Percentiles rank a stretch among this genome's conserved stretches.
Evolutionary conservation across 2,329 filamentous ascomycete genomes (phyloP).

Genomic region (Cyclaneusma minus): DNA sequence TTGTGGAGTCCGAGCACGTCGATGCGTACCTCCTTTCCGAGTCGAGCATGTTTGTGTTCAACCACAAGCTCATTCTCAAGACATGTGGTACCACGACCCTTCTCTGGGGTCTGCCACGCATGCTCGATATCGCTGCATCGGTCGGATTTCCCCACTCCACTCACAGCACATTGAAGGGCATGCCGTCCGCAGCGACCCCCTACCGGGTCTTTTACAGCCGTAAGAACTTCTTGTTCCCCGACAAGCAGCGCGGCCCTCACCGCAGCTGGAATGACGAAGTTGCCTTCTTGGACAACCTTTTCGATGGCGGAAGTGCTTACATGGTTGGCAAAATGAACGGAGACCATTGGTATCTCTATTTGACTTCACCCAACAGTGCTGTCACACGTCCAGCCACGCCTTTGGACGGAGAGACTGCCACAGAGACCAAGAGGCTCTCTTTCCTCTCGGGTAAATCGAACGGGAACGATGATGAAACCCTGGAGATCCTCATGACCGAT

Average conservation of each 20-base stretch:
- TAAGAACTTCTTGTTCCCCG: constrained; percentile 95
- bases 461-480: constrained; percentile 52
- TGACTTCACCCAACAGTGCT: constrained; percentile 69
- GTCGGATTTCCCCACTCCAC: constrained; percentile 81
- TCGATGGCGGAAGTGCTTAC: constrained; percentile 85
- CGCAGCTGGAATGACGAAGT: constrained; percentile 97
- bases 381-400: constrained; percentile 77
- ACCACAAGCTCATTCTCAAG: constrained; percentile 98
- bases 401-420: constrained; percentile 26
- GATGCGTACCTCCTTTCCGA: constrained; percentile 96
- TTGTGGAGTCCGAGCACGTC: constrained; percentile 82
- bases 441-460: constrained; percentile 11
- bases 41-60: constrained; percentile 99
- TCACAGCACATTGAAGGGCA: constrained; percentile 46
- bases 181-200: constrained; percentile 66
- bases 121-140: constrained; percentile 79
- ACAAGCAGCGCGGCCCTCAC: constrained; percentile 86
- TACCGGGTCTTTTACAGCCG: constrained; percentile 97
- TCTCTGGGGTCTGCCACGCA: constrained; percentile 72
- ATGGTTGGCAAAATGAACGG: constrained; percentile 99
- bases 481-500: constrained; percentile 60
- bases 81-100: constrained; percentile 95
- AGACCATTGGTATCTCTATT: constrained; percentile 97
- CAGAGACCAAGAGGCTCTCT: constrained; percentile 17
- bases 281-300: constrained; percentile 79